phyloP scores from a whole-genome alignment of 2,329 filamentous ascomycete species.

The Penicillium crustosum region DNA sequence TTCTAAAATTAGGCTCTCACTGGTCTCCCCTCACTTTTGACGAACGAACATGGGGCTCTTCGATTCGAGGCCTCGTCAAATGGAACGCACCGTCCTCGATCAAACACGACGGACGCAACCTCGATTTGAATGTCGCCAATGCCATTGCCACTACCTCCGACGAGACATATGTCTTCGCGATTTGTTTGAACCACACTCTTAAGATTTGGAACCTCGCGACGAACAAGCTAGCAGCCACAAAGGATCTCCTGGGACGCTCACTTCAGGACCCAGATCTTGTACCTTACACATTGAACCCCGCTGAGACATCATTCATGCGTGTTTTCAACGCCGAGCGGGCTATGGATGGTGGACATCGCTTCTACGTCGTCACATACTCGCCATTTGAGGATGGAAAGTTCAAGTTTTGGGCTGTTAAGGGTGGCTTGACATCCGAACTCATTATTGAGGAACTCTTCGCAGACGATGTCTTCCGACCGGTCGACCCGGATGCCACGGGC shows the following conservation, averaged over 20 bases:
- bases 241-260: constrained; percentile 72
- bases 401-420: constrained; percentile 83
- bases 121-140: constrained; percentile 47
- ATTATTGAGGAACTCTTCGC: constrained; percentile 72
- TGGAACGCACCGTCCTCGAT: constrained; percentile 47
- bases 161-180: constrained; percentile 64
- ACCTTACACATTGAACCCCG: constrained; percentile 77
- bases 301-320: constrained; percentile 73
- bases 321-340: constrained; percentile 61
- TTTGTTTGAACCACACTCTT: constrained; percentile 84
- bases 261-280: constrained; percentile 65
- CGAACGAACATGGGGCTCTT: constrained; percentile 51
- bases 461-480: constrained; percentile 62
- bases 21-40: constrained; percentile 51
- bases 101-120: constrained; percentile 41
- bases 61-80: constrained; percentile 48
- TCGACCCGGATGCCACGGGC: constrained; percentile 60
- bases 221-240: constrained; percentile 72
- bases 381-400: constrained; percentile 85
- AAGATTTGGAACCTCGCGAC: constrained; percentile 86
- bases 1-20: constrained; percentile 34
- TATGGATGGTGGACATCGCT: constrained; percentile 49
- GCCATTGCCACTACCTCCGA: constrained; percentile 48
- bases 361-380: constrained; percentile 77
- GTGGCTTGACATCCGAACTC: constrained; percentile 57